Conservation (phyloP, 129 eudicot genomes). For the Pulicaria dysenterica region DNA sequence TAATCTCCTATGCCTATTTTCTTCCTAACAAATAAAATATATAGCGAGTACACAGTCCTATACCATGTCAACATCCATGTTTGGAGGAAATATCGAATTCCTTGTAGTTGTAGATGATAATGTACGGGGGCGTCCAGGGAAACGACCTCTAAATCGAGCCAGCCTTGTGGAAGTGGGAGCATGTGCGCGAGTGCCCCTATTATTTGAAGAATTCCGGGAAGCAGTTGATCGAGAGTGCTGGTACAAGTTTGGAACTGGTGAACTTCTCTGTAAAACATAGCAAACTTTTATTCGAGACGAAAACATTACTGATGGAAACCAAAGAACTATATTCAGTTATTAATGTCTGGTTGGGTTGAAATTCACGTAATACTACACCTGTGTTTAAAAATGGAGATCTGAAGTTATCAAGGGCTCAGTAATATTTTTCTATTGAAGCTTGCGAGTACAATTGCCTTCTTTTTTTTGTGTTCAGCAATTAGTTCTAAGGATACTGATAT, state of each 20-base stretch:
- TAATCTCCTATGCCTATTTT: too few species aligned
- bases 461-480: conserved; percentile 6
- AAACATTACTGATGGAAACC: background rate
- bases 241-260: conserved; percentile 26
- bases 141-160: conserved; percentile 63
- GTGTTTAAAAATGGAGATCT: background rate
- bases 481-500: background rate
- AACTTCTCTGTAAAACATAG: conserved; percentile 47
- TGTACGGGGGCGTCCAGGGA: conserved; percentile 69
- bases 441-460: background rate
- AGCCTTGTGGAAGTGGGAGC: conserved; percentile 49
- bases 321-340: background rate
- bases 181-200: conserved; percentile 50
- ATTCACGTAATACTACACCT: background rate
- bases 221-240: conserved; percentile 42
- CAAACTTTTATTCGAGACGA: background rate
- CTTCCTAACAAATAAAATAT: background rate
- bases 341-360: conserved; percentile 1
- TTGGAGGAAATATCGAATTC: conserved; percentile 63
- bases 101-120: conserved; percentile 43
- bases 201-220: conserved; percentile 39
- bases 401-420: conserved; percentile 1
- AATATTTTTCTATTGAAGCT: background rate
- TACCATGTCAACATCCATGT: conserved; percentile 91
- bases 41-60: conserved; percentile 11